These are phyloP conservation scores for Przewalskia tangutica DNA, from an alignment of 257 asterid genomes.

Conservation along the genomic window DNA sequence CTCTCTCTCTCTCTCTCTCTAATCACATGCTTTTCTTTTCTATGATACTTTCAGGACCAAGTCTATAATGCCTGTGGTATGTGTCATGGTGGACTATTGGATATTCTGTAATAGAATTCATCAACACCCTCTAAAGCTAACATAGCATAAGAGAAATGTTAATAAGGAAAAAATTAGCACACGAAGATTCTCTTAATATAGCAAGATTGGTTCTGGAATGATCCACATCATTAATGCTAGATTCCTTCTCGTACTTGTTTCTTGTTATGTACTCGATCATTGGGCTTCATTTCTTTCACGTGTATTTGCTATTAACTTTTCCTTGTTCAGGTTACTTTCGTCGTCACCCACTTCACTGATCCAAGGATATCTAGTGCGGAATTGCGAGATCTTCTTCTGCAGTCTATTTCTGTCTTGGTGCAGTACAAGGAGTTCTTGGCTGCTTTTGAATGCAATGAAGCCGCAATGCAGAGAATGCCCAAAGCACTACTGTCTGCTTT, in stretches of 20 bases:
- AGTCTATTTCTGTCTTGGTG: conserved; percentile 78
- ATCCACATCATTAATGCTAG: neutral
- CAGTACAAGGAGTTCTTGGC: conserved; percentile 76
- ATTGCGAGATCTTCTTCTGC: conserved; percentile 89
- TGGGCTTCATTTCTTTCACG: neutral
- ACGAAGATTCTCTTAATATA: neutral
- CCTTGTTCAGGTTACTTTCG: conserved; percentile 63
- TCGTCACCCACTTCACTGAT: conserved; percentile 80
- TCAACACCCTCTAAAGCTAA: neutral
- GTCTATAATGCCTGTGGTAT: neutral
- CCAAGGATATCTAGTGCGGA: conserved; percentile 90
- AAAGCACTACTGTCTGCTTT: conserved; percentile 75
- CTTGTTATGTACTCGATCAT: neutral
- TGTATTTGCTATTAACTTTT: neutral
- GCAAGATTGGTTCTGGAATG: neutral
- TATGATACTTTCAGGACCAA: neutral
- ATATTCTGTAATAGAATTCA: neutral
- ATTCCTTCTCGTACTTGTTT: neutral
- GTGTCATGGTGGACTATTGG: neutral
- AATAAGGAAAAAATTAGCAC: neutral
- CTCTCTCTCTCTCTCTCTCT: neutral
- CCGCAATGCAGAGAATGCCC: conserved; percentile 65
- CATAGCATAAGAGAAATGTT: neutral
- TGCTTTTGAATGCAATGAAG: conserved; percentile 82
- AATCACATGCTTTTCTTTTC: neutral